A percentile compares a stretch with the other conserved stretches of the same genome.
Conservation (phyloP, 208 protist species). For the Trypanosoma brucei region DNA sequence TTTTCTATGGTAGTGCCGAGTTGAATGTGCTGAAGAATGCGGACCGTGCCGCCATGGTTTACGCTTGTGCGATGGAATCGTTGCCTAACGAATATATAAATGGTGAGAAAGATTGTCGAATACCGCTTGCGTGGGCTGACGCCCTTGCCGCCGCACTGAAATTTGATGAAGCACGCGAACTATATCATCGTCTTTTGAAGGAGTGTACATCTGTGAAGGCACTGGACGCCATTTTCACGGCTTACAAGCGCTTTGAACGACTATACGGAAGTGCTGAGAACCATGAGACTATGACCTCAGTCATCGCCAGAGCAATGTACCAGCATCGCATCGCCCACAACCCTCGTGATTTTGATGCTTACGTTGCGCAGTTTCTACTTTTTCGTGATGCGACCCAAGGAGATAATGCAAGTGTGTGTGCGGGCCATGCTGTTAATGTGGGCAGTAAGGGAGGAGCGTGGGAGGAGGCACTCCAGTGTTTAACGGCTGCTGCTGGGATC, state of each 20-base stretch:
- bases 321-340: conserved; percentile 47
- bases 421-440: conserved; percentile 8
- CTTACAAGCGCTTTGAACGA: conserved; percentile 67
- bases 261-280: conserved; percentile 36
- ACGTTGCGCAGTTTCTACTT: conserved; percentile 66
- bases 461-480: conserved; percentile 14
- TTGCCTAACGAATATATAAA: conserved; percentile 47
- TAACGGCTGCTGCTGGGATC: background rate
- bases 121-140: conserved; percentile 70
- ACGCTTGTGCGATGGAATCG: conserved; percentile 64
- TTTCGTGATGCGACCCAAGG: conserved; percentile 32
- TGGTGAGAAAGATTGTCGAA: conserved; percentile 39
- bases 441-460: background rate
- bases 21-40: conserved; percentile 47
- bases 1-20: conserved; percentile 89
- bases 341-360: conserved; percentile 58
- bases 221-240: conserved; percentile 50
- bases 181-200: conserved; percentile 53
- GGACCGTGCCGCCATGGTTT: conserved; percentile 49
- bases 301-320: conserved; percentile 56
- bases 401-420: background rate
- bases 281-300: conserved; percentile 24
- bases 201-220: conserved; percentile 24
- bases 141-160: conserved; percentile 26
- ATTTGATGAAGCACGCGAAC: conserved; percentile 34